Percentiles rank a stretch among this genome's conserved stretches.
Evolutionary conservation across 2,329 filamentous ascomycete species (phyloP).

Genomic region (Sordariomycetes sp.): DNA sequence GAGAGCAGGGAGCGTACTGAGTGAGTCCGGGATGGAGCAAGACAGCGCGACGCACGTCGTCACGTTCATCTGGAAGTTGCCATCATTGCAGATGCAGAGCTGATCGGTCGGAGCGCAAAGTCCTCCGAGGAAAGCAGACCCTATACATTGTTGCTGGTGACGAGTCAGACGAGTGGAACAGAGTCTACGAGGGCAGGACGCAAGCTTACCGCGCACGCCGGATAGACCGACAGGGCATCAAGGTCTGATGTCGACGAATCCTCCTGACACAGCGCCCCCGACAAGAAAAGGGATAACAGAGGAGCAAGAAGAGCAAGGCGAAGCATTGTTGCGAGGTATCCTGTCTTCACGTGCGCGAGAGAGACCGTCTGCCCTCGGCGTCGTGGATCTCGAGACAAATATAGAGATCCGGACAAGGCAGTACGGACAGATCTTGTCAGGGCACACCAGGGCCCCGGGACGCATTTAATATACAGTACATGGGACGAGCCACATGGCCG

Average conservation of each 20-base stretch:
- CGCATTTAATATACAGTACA: too few relatives aligned
- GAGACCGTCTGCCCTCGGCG: too few relatives aligned
- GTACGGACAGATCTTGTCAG: too few relatives aligned
- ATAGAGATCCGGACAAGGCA: too few relatives aligned
- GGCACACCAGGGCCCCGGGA: too few relatives aligned
- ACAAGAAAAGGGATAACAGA: not conserved
- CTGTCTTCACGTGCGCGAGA: too few relatives aligned
- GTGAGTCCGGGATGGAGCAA: not conserved
- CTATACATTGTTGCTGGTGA: not conserved
- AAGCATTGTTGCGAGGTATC: too few relatives aligned
- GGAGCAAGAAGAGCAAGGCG: too few relatives aligned
- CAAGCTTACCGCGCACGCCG: not conserved
- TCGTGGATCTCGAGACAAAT: too few relatives aligned
- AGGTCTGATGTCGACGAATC: too few relatives aligned
- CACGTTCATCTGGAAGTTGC: not conserved
- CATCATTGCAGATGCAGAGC: conserved; percentile 2
- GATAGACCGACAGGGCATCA: not conserved
- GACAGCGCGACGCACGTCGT: not conserved
- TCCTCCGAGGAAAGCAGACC: not conserved
- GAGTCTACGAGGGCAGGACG: not conserved
- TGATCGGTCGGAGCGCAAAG: conserved; percentile 2
- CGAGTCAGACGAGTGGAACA: not conserved
- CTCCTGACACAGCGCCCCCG: not conserved
- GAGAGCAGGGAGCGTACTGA: not conserved
- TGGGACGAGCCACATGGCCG: too few relatives aligned